Base-by-base conservation (phyloP, 208 protist species). In the Phytomonas sp. region DNA sequence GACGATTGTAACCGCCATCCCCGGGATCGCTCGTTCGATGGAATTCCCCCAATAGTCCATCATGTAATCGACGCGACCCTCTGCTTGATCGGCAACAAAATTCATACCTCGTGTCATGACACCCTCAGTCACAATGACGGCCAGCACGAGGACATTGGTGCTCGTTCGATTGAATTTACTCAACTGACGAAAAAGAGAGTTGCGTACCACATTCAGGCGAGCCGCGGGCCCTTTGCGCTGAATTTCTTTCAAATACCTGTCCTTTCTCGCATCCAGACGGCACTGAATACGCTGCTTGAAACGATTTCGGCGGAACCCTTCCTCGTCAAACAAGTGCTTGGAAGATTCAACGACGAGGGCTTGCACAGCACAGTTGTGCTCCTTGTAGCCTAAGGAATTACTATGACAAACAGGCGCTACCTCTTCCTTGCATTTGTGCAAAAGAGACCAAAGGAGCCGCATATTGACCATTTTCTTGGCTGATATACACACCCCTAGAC, bases 271-370 rank as follows among this genome's bases (percentile, higher is more conserved):
- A 72, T 94, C 88, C 26, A 90, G 66, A 4, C 30, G 66, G 11
- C 72, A 68, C 70, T 93, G 88, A 34, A 94, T 69, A 9, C 59
- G 59, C 72, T 85, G 86, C 13, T 80, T 72, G n/a, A 33, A 64
- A 0, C 70, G 66, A 46, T 85, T 90, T 28, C 79, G 64, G n/a
- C 88, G 81, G 72, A 93, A 96, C 11, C 78, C 78, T 59, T 96
- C 91, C 69, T 93, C 91, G 75, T 96, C 83, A 79, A 94, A 96
- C 15, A 96, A 74, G 67, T 96, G 88, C 61, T 96, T 96, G 13
- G 91, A 96, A 15, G 91, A 88, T 70, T 96, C 88, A 9, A 96
- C 66, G 29, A 96, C 82, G 33, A 93, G 79, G 11, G 87, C 91
- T 67, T 96, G 91, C 40, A 94, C 79, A 29, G 80, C 82, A 36